A percentile compares a stretch with the other conserved stretches of the same genome.
phyloP scores from a whole-genome alignment of 805 yeast species.

The Barnettozyma sucrosica region DNA sequence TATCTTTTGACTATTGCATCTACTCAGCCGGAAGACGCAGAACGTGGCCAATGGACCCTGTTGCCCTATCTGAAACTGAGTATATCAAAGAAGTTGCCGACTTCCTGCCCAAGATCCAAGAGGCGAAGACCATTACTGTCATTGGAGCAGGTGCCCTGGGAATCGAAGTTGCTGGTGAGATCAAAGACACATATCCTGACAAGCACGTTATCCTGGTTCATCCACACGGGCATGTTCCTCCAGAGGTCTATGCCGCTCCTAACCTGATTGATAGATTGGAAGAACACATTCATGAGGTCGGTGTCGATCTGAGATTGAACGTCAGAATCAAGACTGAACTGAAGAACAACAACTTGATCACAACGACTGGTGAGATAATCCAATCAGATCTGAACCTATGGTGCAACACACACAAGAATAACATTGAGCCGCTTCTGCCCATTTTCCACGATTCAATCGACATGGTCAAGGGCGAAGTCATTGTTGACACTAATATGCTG shows the following conservation, averaged over 20 bases:
- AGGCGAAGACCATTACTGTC: constrained; percentile 35
- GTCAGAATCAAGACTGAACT: constrained; percentile 28
- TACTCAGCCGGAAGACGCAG: constrained; percentile 46
- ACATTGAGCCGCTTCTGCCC: constrained; percentile 27
- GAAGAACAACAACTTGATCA: constrained; percentile 19
- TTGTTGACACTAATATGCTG: constrained; percentile 24
- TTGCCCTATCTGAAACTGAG: constrained; percentile 32
- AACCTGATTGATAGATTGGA: constrained; percentile 17
- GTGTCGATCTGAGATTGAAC: constrained; percentile 26
- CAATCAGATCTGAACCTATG: constrained; percentile 31
- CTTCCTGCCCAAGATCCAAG: constrained; percentile 28
- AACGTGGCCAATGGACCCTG: constrained; percentile 50
- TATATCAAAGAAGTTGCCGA: constrained; percentile 39
- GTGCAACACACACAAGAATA: constrained; percentile 33
- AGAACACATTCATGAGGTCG: constrained; percentile 15
- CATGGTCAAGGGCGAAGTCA: constrained; percentile 18
- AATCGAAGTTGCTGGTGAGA: constrained; percentile 44
- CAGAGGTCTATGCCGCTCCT: constrained; percentile 28
- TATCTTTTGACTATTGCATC: constrained; percentile 40
- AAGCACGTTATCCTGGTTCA: constrained; percentile 36
- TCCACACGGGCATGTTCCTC: constrained; percentile 38
- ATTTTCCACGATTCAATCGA: constrained; percentile 23
- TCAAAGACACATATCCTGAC: constrained; percentile 33
- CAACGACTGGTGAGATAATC: constrained; percentile 25
- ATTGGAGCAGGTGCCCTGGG: constrained; percentile 53